Conservation (phyloP, 2,329 filamentous ascomycete species). For the Paracoccidioides brasiliensis region DNA sequence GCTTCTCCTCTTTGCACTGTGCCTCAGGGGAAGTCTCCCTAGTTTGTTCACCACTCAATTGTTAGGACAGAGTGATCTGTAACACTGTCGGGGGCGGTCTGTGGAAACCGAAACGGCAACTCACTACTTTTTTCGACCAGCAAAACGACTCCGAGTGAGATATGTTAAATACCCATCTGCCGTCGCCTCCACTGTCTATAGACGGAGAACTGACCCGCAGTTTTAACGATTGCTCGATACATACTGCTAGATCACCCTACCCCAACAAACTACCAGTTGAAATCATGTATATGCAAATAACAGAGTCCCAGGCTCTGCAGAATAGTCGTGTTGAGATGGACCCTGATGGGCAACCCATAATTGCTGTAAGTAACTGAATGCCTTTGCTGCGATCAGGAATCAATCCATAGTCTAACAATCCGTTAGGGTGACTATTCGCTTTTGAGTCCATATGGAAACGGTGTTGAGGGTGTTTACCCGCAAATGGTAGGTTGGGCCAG, state of each 20-base stretch:
- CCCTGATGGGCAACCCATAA: neutral
- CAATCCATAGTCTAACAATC: neutral
- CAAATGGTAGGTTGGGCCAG: conserved; percentile 1
- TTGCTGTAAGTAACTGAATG: neutral
- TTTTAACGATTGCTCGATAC: conserved; percentile 4
- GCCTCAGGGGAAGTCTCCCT: neutral
- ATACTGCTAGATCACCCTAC: conserved; percentile 2
- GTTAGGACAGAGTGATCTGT: neutral
- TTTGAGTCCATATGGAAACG: conserved; percentile 2
- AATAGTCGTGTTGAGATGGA: neutral
- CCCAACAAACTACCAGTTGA: conserved; percentile 3
- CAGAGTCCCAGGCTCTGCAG: neutral
- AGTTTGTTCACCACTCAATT: neutral
- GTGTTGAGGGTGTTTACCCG: conserved; percentile 3
- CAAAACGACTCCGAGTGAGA: neutral
- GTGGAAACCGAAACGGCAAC: neutral
- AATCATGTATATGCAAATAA: conserved; percentile 3
- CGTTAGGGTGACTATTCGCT: conserved; percentile 5
- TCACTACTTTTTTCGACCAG: neutral
- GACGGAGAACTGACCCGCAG: conserved; percentile 8
- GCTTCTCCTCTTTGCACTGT: neutral
- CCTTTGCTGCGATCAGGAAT: neutral
- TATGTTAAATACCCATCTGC: conserved; percentile 7
- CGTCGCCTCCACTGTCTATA: conserved; percentile 10
- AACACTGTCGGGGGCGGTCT: neutral